Conservation (phyloP, 2,329 filamentous ascomycete species). For the Metarhizium guizhouense region DNA sequence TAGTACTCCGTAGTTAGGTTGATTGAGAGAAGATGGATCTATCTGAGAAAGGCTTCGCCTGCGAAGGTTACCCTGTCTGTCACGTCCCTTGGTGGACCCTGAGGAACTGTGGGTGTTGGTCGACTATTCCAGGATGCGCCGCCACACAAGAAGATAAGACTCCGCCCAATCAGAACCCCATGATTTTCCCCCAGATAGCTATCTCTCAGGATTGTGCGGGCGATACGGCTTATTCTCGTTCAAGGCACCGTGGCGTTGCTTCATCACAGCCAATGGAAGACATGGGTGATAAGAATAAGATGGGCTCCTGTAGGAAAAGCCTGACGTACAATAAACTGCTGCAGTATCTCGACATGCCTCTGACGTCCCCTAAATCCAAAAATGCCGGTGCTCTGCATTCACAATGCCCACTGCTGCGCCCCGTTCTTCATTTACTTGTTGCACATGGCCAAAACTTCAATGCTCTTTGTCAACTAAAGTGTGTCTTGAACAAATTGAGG, state of each 20-base stretch:
- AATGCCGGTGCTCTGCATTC: background rate
- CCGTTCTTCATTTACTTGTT: too few species aligned
- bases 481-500: too few species aligned
- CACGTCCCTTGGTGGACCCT: background rate
- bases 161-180: constrained; percentile 15
- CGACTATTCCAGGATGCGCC: background rate
- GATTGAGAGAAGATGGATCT: background rate
- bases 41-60: background rate
- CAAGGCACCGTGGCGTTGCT: background rate
- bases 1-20: background rate
- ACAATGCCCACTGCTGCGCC: background rate
- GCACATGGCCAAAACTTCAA: too few species aligned
- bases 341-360: background rate
- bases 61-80: background rate
- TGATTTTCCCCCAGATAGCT: background rate
- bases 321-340: background rate
- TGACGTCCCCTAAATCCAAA: background rate
- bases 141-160: constrained; percentile 21
- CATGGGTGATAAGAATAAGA: background rate
- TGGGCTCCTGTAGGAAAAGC: background rate
- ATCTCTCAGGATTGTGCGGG: constrained; percentile 4
- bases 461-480: too few species aligned
- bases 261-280: background rate
- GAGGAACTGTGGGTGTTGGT: background rate
- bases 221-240: background rate